phyloP scores from a whole-genome alignment of 1,284 basidiomycete genomes.

The Sanguinoderma infundibulare region DNA sequence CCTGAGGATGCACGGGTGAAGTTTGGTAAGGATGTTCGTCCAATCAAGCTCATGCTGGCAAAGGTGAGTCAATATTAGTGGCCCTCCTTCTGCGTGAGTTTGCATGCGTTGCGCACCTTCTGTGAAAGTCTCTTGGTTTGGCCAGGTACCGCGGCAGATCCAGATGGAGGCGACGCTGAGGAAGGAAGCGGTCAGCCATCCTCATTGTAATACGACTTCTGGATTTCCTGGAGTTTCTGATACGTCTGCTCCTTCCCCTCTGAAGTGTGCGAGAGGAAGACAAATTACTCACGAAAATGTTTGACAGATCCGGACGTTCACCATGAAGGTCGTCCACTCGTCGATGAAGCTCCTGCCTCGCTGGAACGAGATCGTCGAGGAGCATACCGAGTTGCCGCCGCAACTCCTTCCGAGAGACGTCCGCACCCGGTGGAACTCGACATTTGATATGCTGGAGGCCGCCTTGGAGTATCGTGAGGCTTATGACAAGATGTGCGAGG shows the following conservation, averaged over 20 bases:
- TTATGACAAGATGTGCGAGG: slow-evolving; percentile 14
- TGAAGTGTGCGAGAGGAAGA: too few species aligned
- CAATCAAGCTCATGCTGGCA: background rate
- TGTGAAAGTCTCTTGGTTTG: too few species aligned
- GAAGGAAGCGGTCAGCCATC: too few species aligned
- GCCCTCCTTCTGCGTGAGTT: too few species aligned
- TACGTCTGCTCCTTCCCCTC: too few species aligned
- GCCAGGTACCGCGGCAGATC: too few species aligned
- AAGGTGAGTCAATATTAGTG: background rate
- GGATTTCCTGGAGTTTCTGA: too few species aligned
- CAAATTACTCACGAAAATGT: too few species aligned
- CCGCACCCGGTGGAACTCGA: slow-evolving; percentile 40
- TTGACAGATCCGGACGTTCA: slow-evolving; percentile 36
- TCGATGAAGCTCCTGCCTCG: slow-evolving; percentile 36
- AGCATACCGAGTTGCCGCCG: slow-evolving; percentile 6
- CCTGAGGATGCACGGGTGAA: slow-evolving; percentile 35
- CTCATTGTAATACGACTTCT: too few species aligned
- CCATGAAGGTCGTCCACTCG: slow-evolving; percentile 36
- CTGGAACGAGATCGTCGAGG: slow-evolving; percentile 31
- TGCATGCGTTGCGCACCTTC: too few species aligned
- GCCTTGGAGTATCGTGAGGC: slow-evolving; percentile 30
- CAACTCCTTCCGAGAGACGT: slow-evolving; percentile 38
- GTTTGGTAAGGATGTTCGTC: background rate
- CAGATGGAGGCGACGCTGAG: too few species aligned
- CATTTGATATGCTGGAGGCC: slow-evolving; percentile 36